These are phyloP conservation scores for Musa balbisiana DNA, from an alignment of 202 grass and related monocot genomes.

Conservation along the genomic window DNA sequence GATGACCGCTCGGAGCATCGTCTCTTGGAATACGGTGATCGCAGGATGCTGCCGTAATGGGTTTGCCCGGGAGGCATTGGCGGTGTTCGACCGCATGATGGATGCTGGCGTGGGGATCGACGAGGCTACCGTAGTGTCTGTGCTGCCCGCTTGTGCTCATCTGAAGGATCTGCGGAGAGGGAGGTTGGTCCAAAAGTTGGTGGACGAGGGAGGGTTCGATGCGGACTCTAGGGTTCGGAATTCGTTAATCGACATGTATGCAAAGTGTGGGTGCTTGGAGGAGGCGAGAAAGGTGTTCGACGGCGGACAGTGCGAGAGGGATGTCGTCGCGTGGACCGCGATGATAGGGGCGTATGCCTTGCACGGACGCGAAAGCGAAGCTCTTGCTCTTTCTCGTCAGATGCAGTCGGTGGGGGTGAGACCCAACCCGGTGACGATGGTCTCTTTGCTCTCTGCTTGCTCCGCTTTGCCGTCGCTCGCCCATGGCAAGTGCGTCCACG, in stretches of 20 bases:
- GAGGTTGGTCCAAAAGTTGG: slow-evolving; percentile 39
- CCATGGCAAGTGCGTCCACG: slow-evolving; percentile 23
- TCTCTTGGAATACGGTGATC: slow-evolving; percentile 29
- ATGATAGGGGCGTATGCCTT: slow-evolving; percentile 21
- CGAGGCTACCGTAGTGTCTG: slow-evolving; percentile 40
- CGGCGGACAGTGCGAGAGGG: slow-evolving; percentile 17
- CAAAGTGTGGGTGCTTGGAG: slow-evolving; percentile 46
- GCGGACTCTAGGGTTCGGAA: slow-evolving; percentile 38
- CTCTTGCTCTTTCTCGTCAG: slow-evolving; percentile 4
- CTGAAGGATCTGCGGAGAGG: slow-evolving; percentile 41
- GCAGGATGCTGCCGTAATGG: slow-evolving; percentile 4
- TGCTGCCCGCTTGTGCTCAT: slow-evolving; percentile 48
- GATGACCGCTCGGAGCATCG: not conserved
- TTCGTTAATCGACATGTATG: slow-evolving; percentile 64
- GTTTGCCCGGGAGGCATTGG: slow-evolving; percentile 7
- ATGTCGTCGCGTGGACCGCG: slow-evolving; percentile 24
- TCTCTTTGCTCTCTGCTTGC: slow-evolving; percentile 8
- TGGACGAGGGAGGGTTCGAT: slow-evolving; percentile 33
- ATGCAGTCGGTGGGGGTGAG: slow-evolving; percentile 15
- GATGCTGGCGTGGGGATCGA: slow-evolving; percentile 29
- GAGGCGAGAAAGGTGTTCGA: slow-evolving; percentile 45
- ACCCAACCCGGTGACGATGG: slow-evolving; percentile 26
- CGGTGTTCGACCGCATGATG: slow-evolving; percentile 30
- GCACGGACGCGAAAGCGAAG: slow-evolving; percentile 12
- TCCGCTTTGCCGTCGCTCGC: not conserved